These are phyloP conservation scores for Calonectria montana DNA, from an alignment of 2,329 filamentous ascomycete species.

Conservation along the genomic window DNA sequence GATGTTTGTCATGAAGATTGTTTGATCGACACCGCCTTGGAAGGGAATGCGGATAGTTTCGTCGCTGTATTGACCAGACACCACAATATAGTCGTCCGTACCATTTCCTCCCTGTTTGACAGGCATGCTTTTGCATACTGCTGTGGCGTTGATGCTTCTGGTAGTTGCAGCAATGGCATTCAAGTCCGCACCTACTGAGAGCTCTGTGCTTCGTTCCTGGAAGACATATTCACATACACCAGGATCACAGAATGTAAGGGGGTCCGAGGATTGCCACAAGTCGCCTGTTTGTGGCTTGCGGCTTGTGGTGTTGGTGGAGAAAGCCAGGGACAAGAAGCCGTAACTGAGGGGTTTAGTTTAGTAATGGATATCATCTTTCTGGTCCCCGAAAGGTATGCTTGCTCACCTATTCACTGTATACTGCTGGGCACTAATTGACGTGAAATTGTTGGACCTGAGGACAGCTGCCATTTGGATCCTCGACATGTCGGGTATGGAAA, in stretches of 20 bases:
- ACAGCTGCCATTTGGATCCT: neutral
- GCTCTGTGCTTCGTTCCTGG: neutral
- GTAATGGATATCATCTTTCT: neutral
- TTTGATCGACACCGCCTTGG: neutral
- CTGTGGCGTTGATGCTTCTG: neutral
- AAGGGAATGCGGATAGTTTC: neutral
- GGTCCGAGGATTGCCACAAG: neutral
- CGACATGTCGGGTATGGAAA: neutral
- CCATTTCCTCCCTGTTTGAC: neutral
- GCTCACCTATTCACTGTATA: neutral
- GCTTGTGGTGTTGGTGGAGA: neutral
- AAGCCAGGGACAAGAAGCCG: neutral
- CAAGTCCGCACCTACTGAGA: neutral
- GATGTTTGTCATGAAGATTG: neutral
- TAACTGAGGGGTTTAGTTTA: neutral
- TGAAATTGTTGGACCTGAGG: neutral
- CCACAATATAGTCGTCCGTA: neutral
- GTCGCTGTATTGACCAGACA: neutral
- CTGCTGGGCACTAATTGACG: neutral
- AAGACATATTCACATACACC: neutral
- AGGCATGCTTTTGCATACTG: neutral
- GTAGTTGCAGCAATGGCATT: neutral
- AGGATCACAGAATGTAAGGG: neutral
- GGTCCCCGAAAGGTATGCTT: neutral
- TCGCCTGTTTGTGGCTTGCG: neutral